These are phyloP conservation scores for Sporobolomyces pararoseus DNA, from an alignment of 768 basidiomycete genomes.

Conservation along the genomic window DNA sequence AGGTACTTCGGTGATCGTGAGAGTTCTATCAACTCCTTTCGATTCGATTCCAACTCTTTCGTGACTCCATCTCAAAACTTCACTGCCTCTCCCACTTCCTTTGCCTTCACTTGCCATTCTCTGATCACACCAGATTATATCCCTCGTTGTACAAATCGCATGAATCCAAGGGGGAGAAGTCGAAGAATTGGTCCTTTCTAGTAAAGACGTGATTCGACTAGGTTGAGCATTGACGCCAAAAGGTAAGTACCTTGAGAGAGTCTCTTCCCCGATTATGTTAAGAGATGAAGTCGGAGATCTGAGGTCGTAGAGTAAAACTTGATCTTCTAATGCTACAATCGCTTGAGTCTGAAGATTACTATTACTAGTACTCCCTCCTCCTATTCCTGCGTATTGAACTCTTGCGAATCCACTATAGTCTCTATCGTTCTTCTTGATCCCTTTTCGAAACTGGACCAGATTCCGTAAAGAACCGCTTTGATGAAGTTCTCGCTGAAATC, in stretches of 20 bases:
- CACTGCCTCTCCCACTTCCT: not conserved
- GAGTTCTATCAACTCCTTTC: constrained; percentile 24
- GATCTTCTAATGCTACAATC: constrained; percentile 33
- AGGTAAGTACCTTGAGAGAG: constrained; percentile 5
- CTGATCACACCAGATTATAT: constrained; percentile 29
- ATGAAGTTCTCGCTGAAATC: not conserved
- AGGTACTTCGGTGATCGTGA: constrained; percentile 15
- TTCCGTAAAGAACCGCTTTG: not conserved
- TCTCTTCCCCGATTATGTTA: not conserved
- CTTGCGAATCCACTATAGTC: constrained; percentile 21
- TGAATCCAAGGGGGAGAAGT: constrained; percentile 10
- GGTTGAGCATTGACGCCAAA: not conserved
- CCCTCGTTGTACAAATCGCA: constrained; percentile 32
- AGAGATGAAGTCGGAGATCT: not conserved
- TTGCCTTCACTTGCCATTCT: constrained; percentile 36
- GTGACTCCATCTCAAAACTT: constrained; percentile 24
- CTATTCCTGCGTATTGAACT: constrained; percentile 12
- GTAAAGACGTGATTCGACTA: constrained; percentile 24
- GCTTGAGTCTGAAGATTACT: constrained; percentile 1
- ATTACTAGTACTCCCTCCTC: not conserved
- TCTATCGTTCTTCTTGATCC: not conserved
- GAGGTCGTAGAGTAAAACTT: constrained; percentile 37
- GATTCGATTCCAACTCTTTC: constrained; percentile 22
- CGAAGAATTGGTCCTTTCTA: not conserved
- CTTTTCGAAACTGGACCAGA: constrained; percentile 21